Percentiles rank a stretch among this genome's conserved stretches.
Evolutionary conservation across 306 rosid genomes (phyloP).

Genomic region (Abrus pulchellus): DNA sequence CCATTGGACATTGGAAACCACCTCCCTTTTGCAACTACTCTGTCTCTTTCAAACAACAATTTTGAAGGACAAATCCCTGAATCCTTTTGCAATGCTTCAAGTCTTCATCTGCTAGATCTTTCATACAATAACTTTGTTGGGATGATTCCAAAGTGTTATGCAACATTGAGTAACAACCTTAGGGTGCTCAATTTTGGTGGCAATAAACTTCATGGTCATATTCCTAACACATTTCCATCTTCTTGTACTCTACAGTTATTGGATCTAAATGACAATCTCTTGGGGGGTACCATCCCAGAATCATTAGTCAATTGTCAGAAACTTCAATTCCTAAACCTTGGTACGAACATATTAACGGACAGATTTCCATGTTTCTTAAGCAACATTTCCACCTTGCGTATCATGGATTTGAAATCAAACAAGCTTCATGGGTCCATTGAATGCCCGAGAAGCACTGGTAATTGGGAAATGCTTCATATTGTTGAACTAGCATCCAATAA

Average conservation of each 20-base stretch:
- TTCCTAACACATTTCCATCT: constrained; percentile 11
- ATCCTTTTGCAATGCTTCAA: constrained; percentile 46
- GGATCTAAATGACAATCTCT: constrained; percentile 35
- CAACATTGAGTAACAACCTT: neutral
- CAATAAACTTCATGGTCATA: constrained; percentile 27
- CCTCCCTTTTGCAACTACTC: neutral
- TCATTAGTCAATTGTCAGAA: neutral
- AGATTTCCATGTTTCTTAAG: constrained; percentile 15
- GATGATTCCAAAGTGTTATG: constrained; percentile 46
- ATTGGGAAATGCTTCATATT: constrained; percentile 21
- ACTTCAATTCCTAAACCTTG: neutral
- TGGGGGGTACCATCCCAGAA: constrained; percentile 28
- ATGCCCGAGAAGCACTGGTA: constrained; percentile 18
- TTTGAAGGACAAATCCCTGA: constrained; percentile 35
- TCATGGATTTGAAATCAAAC: neutral
- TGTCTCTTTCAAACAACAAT: constrained; percentile 37
- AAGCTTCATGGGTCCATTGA: neutral
- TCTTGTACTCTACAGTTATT: constrained; percentile 42
- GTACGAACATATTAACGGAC: neutral
- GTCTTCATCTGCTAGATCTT: constrained; percentile 49
- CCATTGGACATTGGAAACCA: constrained; percentile 33
- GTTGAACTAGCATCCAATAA: constrained; percentile 35
- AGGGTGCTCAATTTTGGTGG: constrained; percentile 37
- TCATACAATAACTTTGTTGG: constrained; percentile 43
- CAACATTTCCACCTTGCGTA: neutral